These are phyloP conservation scores for Pseudonitzschia delicatissima DNA, from an alignment of 108 stramenopile species.

Conservation along the genomic window DNA sequence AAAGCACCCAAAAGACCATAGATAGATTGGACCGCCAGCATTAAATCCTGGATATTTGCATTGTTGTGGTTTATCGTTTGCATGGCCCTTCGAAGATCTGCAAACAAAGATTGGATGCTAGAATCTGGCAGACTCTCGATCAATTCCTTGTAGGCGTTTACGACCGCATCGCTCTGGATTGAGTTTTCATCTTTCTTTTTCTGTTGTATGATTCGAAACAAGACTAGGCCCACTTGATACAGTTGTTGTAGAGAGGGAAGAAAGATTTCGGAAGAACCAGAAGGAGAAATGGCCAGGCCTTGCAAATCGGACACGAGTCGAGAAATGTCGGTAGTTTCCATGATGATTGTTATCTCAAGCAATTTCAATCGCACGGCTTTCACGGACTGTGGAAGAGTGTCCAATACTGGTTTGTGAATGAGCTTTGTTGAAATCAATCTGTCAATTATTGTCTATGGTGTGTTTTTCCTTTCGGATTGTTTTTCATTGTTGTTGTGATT, in stretches of 20 bases:
- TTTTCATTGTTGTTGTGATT: too few relatives aligned
- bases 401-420: too few relatives aligned
- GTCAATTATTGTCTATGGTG: too few relatives aligned
- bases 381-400: too few relatives aligned
- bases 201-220: slow-evolving; percentile 2
- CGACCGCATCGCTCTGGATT: background rate
- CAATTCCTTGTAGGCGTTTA: slow-evolving; percentile 17
- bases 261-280: background rate
- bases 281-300: background rate
- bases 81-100: slow-evolving; percentile 2
- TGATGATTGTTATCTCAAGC: too few relatives aligned
- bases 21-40: background rate
- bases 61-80: background rate
- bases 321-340: background rate
- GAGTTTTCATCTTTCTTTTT: background rate
- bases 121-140: slow-evolving; percentile 17
- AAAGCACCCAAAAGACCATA: slow-evolving; percentile 8
- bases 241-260: slow-evolving; percentile 14
- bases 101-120: slow-evolving; percentile 3
- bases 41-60: background rate
- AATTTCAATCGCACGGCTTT: too few relatives aligned
- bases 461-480: too few relatives aligned
- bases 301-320: slow-evolving; percentile 6
- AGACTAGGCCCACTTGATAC: slow-evolving; percentile 12
- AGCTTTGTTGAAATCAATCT: too few relatives aligned